These are phyloP conservation scores for Phytophthora constricta DNA, from an alignment of 352 stramenopile species.

Conservation along the genomic window DNA sequence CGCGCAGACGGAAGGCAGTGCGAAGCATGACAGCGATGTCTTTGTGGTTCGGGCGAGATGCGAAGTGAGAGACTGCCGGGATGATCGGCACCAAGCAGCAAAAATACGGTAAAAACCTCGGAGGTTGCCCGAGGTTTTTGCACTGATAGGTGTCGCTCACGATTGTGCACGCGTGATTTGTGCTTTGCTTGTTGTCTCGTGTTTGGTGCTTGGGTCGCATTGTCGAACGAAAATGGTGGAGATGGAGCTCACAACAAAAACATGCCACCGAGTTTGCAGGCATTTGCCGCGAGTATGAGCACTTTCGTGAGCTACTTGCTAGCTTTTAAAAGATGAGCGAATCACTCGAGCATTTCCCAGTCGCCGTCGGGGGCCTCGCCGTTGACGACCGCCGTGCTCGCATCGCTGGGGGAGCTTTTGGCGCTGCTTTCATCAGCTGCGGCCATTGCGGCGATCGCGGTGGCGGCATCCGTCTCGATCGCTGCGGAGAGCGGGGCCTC, in stretches of 20 bases:
- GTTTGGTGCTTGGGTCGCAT: background rate
- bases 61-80: constrained; percentile 16
- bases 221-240: background rate
- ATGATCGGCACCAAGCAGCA: constrained; percentile 26
- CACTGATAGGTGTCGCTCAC: constrained; percentile 21
- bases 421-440: constrained; percentile 23
- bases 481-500: constrained; percentile 21
- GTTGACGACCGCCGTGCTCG: constrained; percentile 11
- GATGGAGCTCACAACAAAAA: constrained; percentile 18
- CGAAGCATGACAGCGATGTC: constrained; percentile 54
- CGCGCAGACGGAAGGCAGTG: constrained; percentile 57
- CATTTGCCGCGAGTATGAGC: background rate
- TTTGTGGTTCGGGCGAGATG: constrained; percentile 25
- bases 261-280: background rate
- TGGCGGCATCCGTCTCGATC: constrained; percentile 31
- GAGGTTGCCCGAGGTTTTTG: background rate
- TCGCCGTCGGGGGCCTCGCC: constrained; percentile 24
- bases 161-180: background rate
- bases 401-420: constrained; percentile 25
- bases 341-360: constrained; percentile 41
- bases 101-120: constrained; percentile 16
- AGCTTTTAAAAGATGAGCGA: background rate
- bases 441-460: constrained; percentile 30
- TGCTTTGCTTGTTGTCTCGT: constrained; percentile 1
- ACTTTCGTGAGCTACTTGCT: constrained; percentile 5